A percentile compares a stretch with the other conserved stretches of the same genome.
Evolutionary conservation across 139 green algal species (phyloP).

Genomic region (Chlorella vulgaris): DNA sequence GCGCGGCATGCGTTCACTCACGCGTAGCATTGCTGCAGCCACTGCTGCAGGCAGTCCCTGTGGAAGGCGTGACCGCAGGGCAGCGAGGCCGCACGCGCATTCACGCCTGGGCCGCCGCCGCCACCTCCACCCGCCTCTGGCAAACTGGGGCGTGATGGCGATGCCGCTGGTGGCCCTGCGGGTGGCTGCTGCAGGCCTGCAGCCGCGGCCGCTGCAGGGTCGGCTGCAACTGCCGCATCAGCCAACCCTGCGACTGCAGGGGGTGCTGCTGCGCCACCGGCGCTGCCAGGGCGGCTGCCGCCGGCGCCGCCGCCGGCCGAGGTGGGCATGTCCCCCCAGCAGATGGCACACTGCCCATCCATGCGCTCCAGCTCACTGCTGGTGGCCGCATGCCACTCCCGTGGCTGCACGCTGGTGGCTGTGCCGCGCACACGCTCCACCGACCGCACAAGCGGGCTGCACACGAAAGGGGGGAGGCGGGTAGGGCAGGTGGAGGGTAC

Average conservation of each 20-base stretch:
- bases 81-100: conserved; percentile 49
- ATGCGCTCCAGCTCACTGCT: conserved; percentile 76
- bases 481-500: neutral
- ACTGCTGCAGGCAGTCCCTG: conserved; percentile 73
- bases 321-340: conserved; percentile 80
- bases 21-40: conserved; percentile 80
- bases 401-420: conserved; percentile 33
- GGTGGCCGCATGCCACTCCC: conserved; percentile 51
- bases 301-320: conserved; percentile 2
- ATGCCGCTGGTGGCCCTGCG: too few species aligned
- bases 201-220: neutral
- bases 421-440: conserved; percentile 26
- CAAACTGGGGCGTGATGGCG: too few species aligned
- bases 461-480: too few species aligned
- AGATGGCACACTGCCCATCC: conserved; percentile 79
- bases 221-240: neutral
- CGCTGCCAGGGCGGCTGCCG: too few species aligned
- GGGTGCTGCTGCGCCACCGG: neutral
- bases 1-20: too few species aligned
- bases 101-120: conserved; percentile 1
- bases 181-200: too few species aligned
- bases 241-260: conserved; percentile 22
- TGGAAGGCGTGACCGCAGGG: conserved; percentile 83
- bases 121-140: neutral
- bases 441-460: conserved; percentile 26